Conservation (phyloP, 768 basidiomycete genomes). For the Rhodosporidiobolus sp. region DNA sequence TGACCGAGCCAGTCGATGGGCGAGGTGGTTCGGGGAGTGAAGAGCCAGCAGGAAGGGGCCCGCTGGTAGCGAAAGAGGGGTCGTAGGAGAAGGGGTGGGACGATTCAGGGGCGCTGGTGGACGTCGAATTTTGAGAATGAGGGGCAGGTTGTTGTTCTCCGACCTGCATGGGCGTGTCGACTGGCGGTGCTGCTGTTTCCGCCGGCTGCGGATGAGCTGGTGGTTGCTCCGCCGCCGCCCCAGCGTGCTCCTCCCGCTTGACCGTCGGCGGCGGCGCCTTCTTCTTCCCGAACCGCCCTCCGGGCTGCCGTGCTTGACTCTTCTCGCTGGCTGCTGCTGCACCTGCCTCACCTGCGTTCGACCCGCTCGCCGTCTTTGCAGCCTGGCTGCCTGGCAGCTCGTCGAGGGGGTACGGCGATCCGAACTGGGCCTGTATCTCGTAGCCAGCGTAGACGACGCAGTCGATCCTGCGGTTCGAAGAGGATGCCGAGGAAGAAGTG, state of each 20-base stretch:
- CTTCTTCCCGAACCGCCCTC: neutral
- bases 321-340: constrained; percentile 1
- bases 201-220: too few species aligned
- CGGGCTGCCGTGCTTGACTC: neutral
- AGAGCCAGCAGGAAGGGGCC: too few species aligned
- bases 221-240: too few species aligned
- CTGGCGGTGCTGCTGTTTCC: too few species aligned
- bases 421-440: constrained; percentile 30
- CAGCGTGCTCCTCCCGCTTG: neutral
- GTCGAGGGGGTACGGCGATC: constrained; percentile 34
- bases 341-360: neutral
- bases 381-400: constrained; percentile 5
- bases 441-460: constrained; percentile 33
- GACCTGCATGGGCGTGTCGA: too few species aligned
- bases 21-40: too few species aligned
- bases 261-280: neutral
- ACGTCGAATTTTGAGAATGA: too few species aligned
- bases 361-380: neutral
- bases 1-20: too few species aligned
- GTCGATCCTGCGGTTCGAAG: constrained; percentile 9
- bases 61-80: too few species aligned
- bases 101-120: too few species aligned
- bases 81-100: neutral
- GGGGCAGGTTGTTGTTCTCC: too few species aligned
- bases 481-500: too few species aligned